Evolutionary conservation across 179 eudicot genomes (phyloP), one percentile per base, ranked within the genome.

Genomic region (Corrigiola litoralis): DNA sequence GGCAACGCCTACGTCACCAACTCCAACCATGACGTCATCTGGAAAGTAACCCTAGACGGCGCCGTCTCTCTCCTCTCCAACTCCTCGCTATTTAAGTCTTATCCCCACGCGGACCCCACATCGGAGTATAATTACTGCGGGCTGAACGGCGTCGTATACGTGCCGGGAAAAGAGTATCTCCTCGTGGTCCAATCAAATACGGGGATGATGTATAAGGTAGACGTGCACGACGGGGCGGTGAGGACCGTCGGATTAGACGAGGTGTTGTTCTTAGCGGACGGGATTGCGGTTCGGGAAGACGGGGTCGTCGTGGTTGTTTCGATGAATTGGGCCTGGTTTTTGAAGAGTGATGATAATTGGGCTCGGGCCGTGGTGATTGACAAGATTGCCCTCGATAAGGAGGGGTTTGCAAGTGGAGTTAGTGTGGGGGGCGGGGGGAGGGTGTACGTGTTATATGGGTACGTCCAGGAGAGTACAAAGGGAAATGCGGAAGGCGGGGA

Each of bases 1-100:
- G 95, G 95, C 38, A 84, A 88, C 78, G 89, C 90, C 14, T 88
- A 78, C 82, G 86, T 90, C 65, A 88, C 97, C 29, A 83, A 86
- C 70, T 78, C 95, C 21, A 84, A 72, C 13, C 62, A 73, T 2
- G 82, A 88, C 65, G 55, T 68, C 73, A 82, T 90, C 68, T 90
- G 80, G 87, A 86, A 84, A 49, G 74, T 90, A 58, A 55, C 64
- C 52, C 12, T 54, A 46, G 72, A 78, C 33, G 94, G 95, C 6
- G 56, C 58, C 11, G 72, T 79, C 5, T 52, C 84, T 12, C 36
- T 90, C 25, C 71, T 88, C 32, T 88, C 97, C 5, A 45, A 63
- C 58, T 86, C 97, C 0, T 47, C 72, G 8, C 60, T 65, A 0
- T 90, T 88, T 68, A 58, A 67, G 0, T 64, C 71, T 18, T 50